A percentile compares a stretch with the other conserved stretches of the same genome.
Conservation (phyloP, 106 monocot genomes). For the Dioscorea dumetorum region DNA sequence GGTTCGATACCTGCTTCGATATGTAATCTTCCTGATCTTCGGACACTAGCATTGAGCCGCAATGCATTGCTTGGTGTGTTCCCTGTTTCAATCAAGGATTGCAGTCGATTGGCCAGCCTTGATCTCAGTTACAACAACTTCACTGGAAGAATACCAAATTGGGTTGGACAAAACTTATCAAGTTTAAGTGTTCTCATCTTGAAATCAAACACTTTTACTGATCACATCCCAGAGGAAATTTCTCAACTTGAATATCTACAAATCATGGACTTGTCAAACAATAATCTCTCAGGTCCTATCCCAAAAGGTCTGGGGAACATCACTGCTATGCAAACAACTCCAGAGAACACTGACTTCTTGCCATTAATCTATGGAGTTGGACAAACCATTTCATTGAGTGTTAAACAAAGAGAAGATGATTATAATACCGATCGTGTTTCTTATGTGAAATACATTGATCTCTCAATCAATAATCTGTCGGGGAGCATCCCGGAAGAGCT, state of each 20-base stretch:
- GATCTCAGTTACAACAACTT: not conserved
- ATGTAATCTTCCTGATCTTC: conserved; percentile 3
- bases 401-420: too few species aligned
- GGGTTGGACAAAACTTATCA: not conserved
- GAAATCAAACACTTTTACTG: not conserved
- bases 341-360: not conserved
- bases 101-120: not conserved
- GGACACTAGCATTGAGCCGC: conserved; percentile 4
- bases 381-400: not conserved
- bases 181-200: not conserved
- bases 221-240: not conserved
- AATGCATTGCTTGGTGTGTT: conserved; percentile 18
- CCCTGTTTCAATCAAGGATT: conserved; percentile 11
- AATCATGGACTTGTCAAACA: not conserved
- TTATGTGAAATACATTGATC: too few species aligned
- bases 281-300: not conserved
- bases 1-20: not conserved
- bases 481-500: conserved; percentile 9
- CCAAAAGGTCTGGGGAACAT: not conserved
- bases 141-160: not conserved
- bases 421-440: too few species aligned
- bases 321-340: not conserved
- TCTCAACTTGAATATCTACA: not conserved
- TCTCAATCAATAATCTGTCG: conserved; percentile 10
- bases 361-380: not conserved